Percentiles rank a stretch among this genome's conserved stretches.
Evolutionary conservation across 2,329 filamentous ascomycete genomes (phyloP).

Genomic region (Penicillium capsulatum): DNA sequence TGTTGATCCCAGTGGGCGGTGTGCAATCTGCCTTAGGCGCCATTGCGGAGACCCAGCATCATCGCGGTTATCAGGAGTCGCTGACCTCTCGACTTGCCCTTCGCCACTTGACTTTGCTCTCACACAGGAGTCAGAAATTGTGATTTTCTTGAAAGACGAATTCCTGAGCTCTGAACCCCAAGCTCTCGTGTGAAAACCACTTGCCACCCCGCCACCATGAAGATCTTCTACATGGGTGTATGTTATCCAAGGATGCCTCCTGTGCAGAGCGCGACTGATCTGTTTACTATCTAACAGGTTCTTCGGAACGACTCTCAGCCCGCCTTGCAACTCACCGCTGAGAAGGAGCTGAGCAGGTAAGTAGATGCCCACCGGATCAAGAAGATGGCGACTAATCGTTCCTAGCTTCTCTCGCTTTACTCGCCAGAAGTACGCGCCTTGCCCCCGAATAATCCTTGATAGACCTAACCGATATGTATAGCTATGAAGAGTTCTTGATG

Average conservation of each 20-base stretch:
- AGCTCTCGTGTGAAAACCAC: constrained; percentile 6
- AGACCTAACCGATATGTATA: constrained; percentile 18
- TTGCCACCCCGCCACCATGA: constrained; percentile 57
- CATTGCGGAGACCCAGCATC: constrained; percentile 13
- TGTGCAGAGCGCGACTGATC: background rate
- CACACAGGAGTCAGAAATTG: no score
- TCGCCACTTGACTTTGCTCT: constrained; percentile 3
- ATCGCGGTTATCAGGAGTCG: constrained; percentile 14
- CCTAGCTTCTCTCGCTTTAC: constrained; percentile 71
- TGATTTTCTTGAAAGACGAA: no score
- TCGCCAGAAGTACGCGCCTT: constrained; percentile 55
- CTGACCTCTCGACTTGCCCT: background rate
- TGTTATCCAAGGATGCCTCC: constrained; percentile 27
- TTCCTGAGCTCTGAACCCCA: no score
- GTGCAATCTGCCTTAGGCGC: constrained; percentile 9
- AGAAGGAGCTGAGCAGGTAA: constrained; percentile 65
- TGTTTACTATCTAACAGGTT: constrained; percentile 52
- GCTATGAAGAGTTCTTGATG: constrained; percentile 68
- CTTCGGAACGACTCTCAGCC: constrained; percentile 75
- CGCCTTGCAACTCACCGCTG: constrained; percentile 69
- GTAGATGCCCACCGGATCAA: background rate
- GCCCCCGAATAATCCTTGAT: background rate
- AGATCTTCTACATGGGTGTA: constrained; percentile 85
- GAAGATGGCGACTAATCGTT: constrained; percentile 7
- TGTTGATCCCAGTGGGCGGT: constrained; percentile 1